These are phyloP conservation scores for Candida parachauliodes DNA, from an alignment of 805 yeast genomes.

Conservation along the genomic window DNA sequence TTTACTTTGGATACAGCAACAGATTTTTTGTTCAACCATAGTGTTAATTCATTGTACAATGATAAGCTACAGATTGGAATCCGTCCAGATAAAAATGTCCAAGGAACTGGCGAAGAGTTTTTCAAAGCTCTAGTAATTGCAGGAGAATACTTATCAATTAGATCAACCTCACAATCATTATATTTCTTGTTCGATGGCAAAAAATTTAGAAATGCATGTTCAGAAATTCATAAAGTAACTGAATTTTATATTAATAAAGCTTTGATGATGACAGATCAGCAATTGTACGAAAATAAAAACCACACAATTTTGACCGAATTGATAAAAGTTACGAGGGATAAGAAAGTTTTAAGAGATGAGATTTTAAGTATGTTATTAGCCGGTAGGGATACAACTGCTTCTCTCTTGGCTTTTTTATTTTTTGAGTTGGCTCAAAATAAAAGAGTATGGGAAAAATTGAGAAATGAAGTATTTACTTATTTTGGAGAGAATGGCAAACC, in stretches of 20 bases:
- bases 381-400: slow-evolving; percentile 44
- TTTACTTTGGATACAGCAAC: slow-evolving; percentile 41
- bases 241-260: slow-evolving; percentile 28
- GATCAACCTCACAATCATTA: slow-evolving; percentile 4
- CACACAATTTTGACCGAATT: slow-evolving; percentile 36
- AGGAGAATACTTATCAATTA: not conserved
- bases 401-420: slow-evolving; percentile 30
- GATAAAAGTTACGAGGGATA: slow-evolving; percentile 34
- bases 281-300: slow-evolving; percentile 18
- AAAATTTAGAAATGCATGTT: slow-evolving; percentile 14
- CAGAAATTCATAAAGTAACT: slow-evolving; percentile 20
- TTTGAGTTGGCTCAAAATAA: slow-evolving; percentile 34
- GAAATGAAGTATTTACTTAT: slow-evolving; percentile 21
- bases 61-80: slow-evolving; percentile 1
- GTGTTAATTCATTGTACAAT: slow-evolving; percentile 26
- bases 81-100: not conserved
- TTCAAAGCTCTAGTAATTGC: slow-evolving; percentile 16
- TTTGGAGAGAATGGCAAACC: slow-evolving; percentile 24
- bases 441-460: slow-evolving; percentile 25
- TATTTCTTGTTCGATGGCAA: slow-evolving; percentile 5
- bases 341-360: slow-evolving; percentile 32
- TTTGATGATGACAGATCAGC: slow-evolving; percentile 20
- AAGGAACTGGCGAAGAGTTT: slow-evolving; percentile 24
- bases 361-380: slow-evolving; percentile 38
- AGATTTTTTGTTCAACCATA: slow-evolving; percentile 39